These are phyloP conservation scores for Yamadazyma buinensis DNA, from an alignment of 1,139 yeast genomes.

Conservation along the genomic window DNA sequence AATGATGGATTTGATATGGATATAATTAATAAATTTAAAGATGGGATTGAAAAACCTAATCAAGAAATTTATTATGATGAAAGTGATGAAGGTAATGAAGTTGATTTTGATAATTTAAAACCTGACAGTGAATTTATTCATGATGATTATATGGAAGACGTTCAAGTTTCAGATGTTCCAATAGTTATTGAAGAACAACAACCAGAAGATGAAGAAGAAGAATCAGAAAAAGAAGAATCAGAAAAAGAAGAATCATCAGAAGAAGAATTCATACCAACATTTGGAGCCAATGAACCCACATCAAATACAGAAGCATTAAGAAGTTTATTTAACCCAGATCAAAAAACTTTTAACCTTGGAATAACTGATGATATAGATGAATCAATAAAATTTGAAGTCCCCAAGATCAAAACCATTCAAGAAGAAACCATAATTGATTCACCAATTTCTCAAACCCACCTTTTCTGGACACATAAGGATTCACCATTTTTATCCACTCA, in stretches of 20 bases:
- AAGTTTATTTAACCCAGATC: constrained; percentile 53
- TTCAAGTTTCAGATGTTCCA: constrained; percentile 1
- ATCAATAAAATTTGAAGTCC: constrained; percentile 19
- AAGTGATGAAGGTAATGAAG: constrained; percentile 36
- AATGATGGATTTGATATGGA: constrained; percentile 13
- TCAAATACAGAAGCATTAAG: constrained; percentile 58
- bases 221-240: constrained; percentile 14
- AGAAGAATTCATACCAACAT: constrained; percentile 44
- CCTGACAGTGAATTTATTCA: constrained; percentile 20
- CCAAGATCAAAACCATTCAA: constrained; percentile 27
- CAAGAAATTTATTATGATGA: constrained; percentile 41
- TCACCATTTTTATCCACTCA: constrained; percentile 88
- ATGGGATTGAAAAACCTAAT: constrained; percentile 20
- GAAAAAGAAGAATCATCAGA: constrained; percentile 11
- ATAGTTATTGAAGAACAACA: constrained; percentile 5
- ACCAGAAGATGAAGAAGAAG: constrained; percentile 5
- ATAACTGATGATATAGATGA: constrained; percentile 38
- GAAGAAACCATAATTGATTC: constrained; percentile 3
- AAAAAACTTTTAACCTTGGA: constrained; percentile 27
- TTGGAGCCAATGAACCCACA: constrained; percentile 29
- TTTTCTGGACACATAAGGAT: constrained; percentile 78
- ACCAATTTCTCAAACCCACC: constrained; percentile 32
- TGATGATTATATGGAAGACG: constrained; percentile 10
- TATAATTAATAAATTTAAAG: constrained; percentile 21
- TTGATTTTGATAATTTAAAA: constrained; percentile 28